Evolutionary conservation across 2,329 filamentous ascomycete species (phyloP), one percentile per base, ranked within the genome.

Genomic region (Calonectria ilicicola): DNA sequence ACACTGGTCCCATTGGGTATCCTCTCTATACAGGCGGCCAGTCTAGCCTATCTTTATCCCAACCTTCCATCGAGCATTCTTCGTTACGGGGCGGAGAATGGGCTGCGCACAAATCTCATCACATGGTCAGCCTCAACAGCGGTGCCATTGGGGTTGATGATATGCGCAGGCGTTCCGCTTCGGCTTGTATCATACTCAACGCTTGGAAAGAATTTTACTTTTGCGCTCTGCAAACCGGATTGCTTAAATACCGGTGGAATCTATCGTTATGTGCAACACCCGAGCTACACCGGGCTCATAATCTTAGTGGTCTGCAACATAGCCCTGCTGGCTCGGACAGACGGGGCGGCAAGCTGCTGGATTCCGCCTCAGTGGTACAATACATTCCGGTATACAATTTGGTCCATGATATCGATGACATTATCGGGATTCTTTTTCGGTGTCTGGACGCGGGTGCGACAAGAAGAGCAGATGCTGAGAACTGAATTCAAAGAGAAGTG

Each of bases 141-240:
- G 1, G 62, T 86, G 23, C 84, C 84, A 2, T 62, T 86, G 9
- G 78, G 76, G 0, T 72, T 84, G 0, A 79, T 85, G 21, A 53
- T 84, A 5, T 78, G 77, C 46, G 79, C 69, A 3, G 84, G 83
- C 1, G 46, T 82, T 2, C 79, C 81, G 27, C 75, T 84, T 5
- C 82, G 83, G 7, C 70, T 84, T 14, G 67, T 81, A 0, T 84
- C 88, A 0, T 90, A 86, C 74, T 79, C 81, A 0, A 79, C 83
- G 0, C 83, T 91, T 0, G 89, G 89, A 1, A 82, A 79, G 12
- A 85, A 89, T 69, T 91, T 91, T 75, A 91, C 89, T 0, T 91
- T 90, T 74, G 82, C 84, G 2, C 84, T 91, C 2, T 80, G 85
- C 0, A 77, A 82, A 65, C 89, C 89, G 1, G 83, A 87, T 69